phyloP scores from a whole-genome alignment of 345 rosid genomes.

The Aquilaria sinensis region DNA sequence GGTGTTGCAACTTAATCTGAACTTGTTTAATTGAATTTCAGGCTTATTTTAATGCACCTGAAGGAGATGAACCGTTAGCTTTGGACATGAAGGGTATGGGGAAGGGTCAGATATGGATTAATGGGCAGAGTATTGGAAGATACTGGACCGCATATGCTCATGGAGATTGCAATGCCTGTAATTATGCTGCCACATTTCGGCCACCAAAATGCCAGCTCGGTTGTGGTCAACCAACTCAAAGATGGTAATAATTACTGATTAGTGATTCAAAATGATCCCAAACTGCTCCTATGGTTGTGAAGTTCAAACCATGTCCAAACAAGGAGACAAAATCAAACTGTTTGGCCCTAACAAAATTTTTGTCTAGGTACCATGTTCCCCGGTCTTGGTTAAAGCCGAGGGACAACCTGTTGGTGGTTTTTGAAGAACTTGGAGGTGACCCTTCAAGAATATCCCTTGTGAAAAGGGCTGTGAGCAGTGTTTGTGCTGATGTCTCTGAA shows the following conservation, averaged over 20 bases:
- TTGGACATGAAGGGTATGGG: slow-evolving; percentile 98
- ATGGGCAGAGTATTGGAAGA: slow-evolving; percentile 89
- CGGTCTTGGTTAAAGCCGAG: slow-evolving; percentile 87
- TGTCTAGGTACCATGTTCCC: slow-evolving; percentile 82
- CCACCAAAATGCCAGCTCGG: slow-evolving; percentile 85
- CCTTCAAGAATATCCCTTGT: slow-evolving; percentile 73
- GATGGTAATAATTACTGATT: slow-evolving; percentile 35
- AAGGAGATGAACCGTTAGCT: slow-evolving; percentile 89
- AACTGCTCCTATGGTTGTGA: not conserved
- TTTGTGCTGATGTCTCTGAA: slow-evolving; percentile 88
- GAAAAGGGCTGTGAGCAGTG: slow-evolving; percentile 71
- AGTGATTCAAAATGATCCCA: not conserved
- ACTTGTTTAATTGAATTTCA: slow-evolving; percentile 18
- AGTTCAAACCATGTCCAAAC: not conserved
- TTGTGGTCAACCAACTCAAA: slow-evolving; percentile 93
- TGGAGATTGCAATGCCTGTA: slow-evolving; percentile 77
- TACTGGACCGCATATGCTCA: slow-evolving; percentile 89
- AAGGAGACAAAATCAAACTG: not conserved
- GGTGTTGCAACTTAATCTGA: not conserved
- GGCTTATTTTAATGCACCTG: slow-evolving; percentile 89
- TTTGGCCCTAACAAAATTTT: slow-evolving; percentile 6
- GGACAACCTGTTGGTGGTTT: slow-evolving; percentile 74
- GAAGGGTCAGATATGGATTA: slow-evolving; percentile 97
- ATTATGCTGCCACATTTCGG: slow-evolving; percentile 67
- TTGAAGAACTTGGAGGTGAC: slow-evolving; percentile 97